phyloP scores from a whole-genome alignment of 495 filamentous ascomycete species.

The Daldinia bambusicola region DNA sequence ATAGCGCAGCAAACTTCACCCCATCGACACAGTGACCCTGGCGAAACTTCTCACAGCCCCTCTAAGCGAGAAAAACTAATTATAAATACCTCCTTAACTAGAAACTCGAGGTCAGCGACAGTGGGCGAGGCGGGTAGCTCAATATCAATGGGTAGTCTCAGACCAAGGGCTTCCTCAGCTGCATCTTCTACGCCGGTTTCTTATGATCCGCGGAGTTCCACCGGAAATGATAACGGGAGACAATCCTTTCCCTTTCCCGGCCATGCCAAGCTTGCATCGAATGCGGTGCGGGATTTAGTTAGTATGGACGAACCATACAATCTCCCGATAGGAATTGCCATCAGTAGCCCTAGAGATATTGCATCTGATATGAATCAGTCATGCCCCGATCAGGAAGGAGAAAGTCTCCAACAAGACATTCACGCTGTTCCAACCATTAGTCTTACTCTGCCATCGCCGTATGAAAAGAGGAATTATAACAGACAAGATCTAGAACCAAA shows the following conservation, averaged over 20 bases:
- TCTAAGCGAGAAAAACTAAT: not conserved
- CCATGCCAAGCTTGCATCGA: constrained; percentile 2
- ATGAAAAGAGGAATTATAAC: not conserved
- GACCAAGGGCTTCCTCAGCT: constrained; percentile 1
- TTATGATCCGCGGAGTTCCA: not conserved
- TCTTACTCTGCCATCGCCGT: not conserved
- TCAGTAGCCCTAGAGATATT: constrained; percentile 1
- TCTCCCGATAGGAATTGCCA: constrained; percentile 1
- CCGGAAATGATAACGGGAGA: not conserved
- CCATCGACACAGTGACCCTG: not conserved
- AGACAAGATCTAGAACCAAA: not conserved
- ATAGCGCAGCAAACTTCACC: constrained; percentile 19
- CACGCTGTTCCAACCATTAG: not conserved
- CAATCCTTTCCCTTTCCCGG: not conserved
- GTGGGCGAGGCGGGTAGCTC: not conserved
- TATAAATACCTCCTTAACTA: not conserved
- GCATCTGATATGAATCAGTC: not conserved
- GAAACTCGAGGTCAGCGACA: not conserved
- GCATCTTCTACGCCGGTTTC: constrained; percentile 2
- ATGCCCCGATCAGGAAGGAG: not conserved
- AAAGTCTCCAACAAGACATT: not conserved
- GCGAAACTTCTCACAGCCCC: not conserved
- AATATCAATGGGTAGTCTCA: not conserved
- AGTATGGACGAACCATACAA: not conserved
- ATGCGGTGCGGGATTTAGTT: not conserved